Percentiles rank a stretch among this genome's conserved stretches.
These are phyloP conservation scores for slime mould (Dictyostelium discoideum) DNA, from an alignment of 78 protist genomes.

Conservation along the genomic window DNA sequence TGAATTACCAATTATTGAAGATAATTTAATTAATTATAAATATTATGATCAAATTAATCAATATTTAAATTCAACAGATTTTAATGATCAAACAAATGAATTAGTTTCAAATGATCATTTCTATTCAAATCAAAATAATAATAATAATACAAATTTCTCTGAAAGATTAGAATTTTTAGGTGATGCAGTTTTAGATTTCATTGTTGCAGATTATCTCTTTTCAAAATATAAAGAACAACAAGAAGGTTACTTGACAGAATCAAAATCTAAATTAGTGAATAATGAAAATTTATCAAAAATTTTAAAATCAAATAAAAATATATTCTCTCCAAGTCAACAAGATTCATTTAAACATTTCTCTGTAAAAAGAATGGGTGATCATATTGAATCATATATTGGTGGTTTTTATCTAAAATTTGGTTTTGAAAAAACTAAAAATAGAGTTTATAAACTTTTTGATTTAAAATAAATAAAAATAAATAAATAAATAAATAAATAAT, in stretches of 20 bases:
- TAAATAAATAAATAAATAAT: not conserved
- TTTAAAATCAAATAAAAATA: not conserved
- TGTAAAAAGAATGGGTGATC: constrained; percentile 28
- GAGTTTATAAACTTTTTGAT: not conserved
- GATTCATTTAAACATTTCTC: not conserved
- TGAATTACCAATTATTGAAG: not conserved
- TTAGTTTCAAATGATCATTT: not conserved
- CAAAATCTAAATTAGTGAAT: not conserved
- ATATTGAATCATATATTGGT: constrained; percentile 48
- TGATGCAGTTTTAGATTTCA: constrained; percentile 47
- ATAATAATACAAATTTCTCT: not conserved
- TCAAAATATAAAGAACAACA: constrained; percentile 9
- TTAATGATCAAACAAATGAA: not conserved
- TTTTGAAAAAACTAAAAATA: not conserved
- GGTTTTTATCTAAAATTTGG: not conserved
- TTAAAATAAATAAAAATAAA: not conserved
- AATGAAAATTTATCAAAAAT: not conserved
- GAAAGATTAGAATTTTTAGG: constrained; percentile 74
- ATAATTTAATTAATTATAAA: not conserved
- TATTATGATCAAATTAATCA: not conserved
- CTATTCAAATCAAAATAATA: not conserved
- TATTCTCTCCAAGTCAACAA: not conserved
- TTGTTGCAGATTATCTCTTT: constrained; percentile 40
- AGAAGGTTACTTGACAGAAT: constrained; percentile 51
- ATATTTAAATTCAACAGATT: not conserved